These are phyloP conservation scores for Phytopythium helicoides DNA, from an alignment of 352 stramenopile species.

Conservation along the genomic window DNA sequence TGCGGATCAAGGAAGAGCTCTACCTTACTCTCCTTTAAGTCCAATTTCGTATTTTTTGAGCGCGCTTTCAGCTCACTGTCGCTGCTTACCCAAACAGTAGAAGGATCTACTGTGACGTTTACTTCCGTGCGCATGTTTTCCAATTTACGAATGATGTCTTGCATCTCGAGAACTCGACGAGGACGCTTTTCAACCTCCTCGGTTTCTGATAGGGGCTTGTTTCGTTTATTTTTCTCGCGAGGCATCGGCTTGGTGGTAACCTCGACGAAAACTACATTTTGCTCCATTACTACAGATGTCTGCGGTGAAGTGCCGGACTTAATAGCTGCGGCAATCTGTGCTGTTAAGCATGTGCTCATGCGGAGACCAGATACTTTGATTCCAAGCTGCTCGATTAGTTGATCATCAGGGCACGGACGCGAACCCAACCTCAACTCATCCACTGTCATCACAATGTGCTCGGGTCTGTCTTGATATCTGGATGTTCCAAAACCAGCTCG, in stretches of 20 bases:
- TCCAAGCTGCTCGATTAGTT: slow-evolving; percentile 44
- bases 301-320: neutral
- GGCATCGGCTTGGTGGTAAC: slow-evolving; percentile 1
- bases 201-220: neutral
- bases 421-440: slow-evolving; percentile 40
- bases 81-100: slow-evolving; percentile 31
- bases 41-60: neutral
- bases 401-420: slow-evolving; percentile 33
- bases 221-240: neutral
- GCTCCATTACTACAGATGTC: slow-evolving; percentile 1
- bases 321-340: neutral
- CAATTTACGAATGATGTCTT: slow-evolving; percentile 47
- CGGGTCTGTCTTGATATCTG: slow-evolving; percentile 35
- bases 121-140: slow-evolving; percentile 46
- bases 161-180: slow-evolving; percentile 29
- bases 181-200: neutral
- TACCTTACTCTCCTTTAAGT: neutral
- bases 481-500: slow-evolving; percentile 42
- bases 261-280: slow-evolving; percentile 4
- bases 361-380: slow-evolving; percentile 37
- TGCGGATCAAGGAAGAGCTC: slow-evolving; percentile 38
- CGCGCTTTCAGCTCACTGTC: neutral
- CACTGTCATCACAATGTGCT: slow-evolving; percentile 55
- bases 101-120: slow-evolving; percentile 28
- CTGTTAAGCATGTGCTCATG: slow-evolving; percentile 36